Evolutionary conservation across 2,329 filamentous ascomycete species (phyloP).

Genomic region (Arthrobotrys conoides): DNA sequence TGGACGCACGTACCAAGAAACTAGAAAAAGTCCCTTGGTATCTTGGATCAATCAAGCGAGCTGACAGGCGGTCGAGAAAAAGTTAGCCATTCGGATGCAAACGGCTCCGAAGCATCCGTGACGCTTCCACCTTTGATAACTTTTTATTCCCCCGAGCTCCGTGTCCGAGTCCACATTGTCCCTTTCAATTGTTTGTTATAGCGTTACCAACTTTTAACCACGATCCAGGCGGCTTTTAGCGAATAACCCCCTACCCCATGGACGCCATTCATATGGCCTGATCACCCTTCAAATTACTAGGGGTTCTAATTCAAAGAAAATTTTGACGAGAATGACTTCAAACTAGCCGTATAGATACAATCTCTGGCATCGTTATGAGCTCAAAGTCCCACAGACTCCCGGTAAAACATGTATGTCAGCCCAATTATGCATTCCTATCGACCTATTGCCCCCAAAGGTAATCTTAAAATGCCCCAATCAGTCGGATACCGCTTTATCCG

Average conservation of each 20-base stretch:
- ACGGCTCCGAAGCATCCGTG: constrained; percentile 59
- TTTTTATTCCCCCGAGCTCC: constrained; percentile 58
- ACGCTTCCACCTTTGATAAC: constrained; percentile 17
- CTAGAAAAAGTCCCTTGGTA: constrained; percentile 18
- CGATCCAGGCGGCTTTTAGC: constrained; percentile 23
- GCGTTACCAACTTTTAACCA: constrained; percentile 3
- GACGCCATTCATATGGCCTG: constrained; percentile 47
- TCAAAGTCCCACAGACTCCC: constrained; percentile 1
- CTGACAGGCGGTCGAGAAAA: constrained; percentile 19
- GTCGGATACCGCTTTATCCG: constrained; percentile 48
- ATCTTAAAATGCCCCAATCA: constrained; percentile 50
- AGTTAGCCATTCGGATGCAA: constrained; percentile 44
- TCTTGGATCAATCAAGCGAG: constrained; percentile 40
- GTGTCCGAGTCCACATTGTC: constrained; percentile 10
- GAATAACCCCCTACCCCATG: constrained; percentile 12
- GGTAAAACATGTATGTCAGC: not conserved
- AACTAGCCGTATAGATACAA: constrained; percentile 1
- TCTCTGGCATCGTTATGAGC: not conserved
- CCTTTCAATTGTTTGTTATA: constrained; percentile 3
- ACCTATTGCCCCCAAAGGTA: constrained; percentile 12
- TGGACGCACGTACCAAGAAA: constrained; percentile 30
- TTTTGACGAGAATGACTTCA: constrained; percentile 13
- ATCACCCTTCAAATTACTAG: constrained; percentile 18
- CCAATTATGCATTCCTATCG: constrained; percentile 11
- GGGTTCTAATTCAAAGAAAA: constrained; percentile 20